Percentiles rank a stretch among this genome's conserved stretches.
These are phyloP conservation scores for Wickerhamiella cacticola DNA, from an alignment of 805 yeast genomes.

Conservation along the genomic window DNA sequence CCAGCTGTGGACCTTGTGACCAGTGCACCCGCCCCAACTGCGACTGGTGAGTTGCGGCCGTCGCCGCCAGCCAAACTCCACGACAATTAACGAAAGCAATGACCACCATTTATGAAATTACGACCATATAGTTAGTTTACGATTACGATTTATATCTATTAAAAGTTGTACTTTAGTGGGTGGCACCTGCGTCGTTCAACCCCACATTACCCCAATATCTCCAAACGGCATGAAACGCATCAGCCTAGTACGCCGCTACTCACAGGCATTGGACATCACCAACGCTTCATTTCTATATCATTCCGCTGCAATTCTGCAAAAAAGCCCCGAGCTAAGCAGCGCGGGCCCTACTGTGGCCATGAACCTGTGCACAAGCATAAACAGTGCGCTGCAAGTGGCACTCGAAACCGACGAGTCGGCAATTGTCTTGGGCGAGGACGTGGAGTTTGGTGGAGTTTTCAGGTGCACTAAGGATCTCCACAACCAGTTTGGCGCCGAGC, in stretches of 20 bases:
- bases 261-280: conserved; percentile 4
- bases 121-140: too few species aligned
- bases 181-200: too few species aligned
- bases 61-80: neutral
- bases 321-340: conserved; percentile 19
- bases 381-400: conserved; percentile 84
- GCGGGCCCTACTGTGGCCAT: conserved; percentile 22
- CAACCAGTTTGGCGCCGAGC: conserved; percentile 77
- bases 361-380: conserved; percentile 45
- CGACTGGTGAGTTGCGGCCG: neutral
- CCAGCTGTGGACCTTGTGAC: neutral
- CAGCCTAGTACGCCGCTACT: neutral
- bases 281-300: conserved; percentile 24
- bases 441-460: conserved; percentile 93
- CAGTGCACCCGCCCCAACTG: neutral
- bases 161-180: too few species aligned
- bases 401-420: conserved; percentile 84
- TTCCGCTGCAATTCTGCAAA: conserved; percentile 17
- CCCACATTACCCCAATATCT: conserved; percentile 12
- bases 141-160: too few species aligned
- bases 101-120: too few species aligned
- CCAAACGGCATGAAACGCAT: neutral
- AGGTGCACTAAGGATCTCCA: conserved; percentile 81
- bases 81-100: conserved; percentile 2
- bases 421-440: conserved; percentile 88